Conservation (phyloP, 2,329 filamentous ascomycete species). For the Apiospora hydei region DNA sequence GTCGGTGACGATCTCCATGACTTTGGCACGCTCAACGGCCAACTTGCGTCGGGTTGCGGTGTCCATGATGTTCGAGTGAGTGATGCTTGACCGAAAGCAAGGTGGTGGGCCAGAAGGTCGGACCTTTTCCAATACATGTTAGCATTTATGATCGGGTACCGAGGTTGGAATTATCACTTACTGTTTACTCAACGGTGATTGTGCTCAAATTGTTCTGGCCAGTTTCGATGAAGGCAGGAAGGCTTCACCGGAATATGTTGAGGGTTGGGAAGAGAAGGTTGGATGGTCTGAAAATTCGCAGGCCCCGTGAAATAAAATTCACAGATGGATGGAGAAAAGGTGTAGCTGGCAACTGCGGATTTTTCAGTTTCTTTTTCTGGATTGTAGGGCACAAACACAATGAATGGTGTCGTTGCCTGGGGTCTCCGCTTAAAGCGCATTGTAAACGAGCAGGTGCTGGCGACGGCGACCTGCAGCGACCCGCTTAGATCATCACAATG, state of each 20-base stretch:
- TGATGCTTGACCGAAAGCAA: background rate
- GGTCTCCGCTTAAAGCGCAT: background rate
- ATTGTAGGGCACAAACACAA: background rate
- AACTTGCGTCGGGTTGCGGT: background rate
- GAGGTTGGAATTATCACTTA: background rate
- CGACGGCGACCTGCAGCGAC: background rate
- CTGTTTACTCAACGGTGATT: background rate
- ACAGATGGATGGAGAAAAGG: background rate
- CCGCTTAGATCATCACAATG: background rate
- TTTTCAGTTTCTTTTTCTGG: background rate
- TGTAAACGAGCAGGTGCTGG: background rate
- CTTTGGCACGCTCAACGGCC: background rate
- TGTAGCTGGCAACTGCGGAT: background rate
- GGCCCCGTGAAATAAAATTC: background rate
- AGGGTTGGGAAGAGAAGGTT: background rate
- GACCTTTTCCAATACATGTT: background rate
- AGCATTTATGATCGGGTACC: background rate
- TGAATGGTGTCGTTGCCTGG: background rate
- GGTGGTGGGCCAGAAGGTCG: background rate
- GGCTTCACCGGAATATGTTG: background rate
- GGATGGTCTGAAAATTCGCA: background rate
- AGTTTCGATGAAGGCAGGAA: background rate
- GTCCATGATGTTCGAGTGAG: background rate
- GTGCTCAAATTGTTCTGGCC: background rate
- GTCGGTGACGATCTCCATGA: conserved; percentile 3